Base-by-base conservation (phyloP, 1,284 basidiomycete species). In the Melampsora americana region DNA sequence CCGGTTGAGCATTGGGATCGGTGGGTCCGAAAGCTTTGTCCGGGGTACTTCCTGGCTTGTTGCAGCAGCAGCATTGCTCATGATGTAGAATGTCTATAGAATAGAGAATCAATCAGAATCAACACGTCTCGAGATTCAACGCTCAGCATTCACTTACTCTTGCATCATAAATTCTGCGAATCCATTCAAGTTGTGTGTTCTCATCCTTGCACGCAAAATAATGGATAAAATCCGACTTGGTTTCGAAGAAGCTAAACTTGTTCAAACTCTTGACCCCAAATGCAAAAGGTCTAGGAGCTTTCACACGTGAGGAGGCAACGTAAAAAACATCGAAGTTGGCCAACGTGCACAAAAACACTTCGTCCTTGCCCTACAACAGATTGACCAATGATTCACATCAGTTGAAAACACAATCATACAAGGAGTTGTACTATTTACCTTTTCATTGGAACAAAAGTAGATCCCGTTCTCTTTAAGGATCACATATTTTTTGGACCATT, bases 121-220 rank as follows among this genome's bases (percentile, higher is more conserved):
- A 44, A 35, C 6, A 35, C n/a, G 35, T 30, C 2, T 2, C 32
- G 28, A 3, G 20, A 35, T 64, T 35, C 26, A 64, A 64, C 20
- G 5, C n/a, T 23, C 28, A 64, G n/a, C 23, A 23, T 26, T 23
- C 2, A 69, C 73, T 46, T 32, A 76, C 73, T 53, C 73, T 61
- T 5, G 73, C 73, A 76, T 76, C 73, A 64, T 76, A 76, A 18
- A 76, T 20, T 53, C 73, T 59, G n/a, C 73, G 66, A 50, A 76
- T 76, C 73, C 73, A 76, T 62, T 76, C 73, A 9, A 68, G 39
- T 28, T 50, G 42, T 20, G 60, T 56, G 23, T 67, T 12, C 18
- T 28, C 23, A 39, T 69, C 35, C 35, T 76, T 76, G 30, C 66
- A 68, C 3, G 56, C 46, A 48, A 76, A 76, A 28, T 69, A 59